Base-by-base conservation (phyloP, 495 filamentous ascomycete species). In the Podospora tetraspora region DNA sequence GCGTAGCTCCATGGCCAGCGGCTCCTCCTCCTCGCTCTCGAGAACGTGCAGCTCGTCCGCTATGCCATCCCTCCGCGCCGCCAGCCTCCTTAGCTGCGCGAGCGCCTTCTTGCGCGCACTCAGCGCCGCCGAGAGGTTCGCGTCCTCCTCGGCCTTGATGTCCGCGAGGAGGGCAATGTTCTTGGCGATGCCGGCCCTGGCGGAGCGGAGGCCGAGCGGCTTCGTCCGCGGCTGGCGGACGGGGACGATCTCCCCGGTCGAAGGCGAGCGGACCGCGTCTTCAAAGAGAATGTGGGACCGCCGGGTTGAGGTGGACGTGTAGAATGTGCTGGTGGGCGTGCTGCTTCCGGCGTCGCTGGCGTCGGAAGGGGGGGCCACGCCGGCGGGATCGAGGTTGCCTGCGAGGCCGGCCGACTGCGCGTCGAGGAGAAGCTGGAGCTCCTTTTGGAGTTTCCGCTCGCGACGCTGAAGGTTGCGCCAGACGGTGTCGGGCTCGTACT, bases 371-470 rank as follows among this genome's bases (percentile, higher is more conserved):
- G 32, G 23, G 61, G 62, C 56, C 34, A 67, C 8, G 69, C 62
- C 6, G 66, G 59, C 56, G 8, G 72, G 73, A 30, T 78, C 74
- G 5, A 71, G 62, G 59, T 74, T 67, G 27, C 66, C 81, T 22
- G 72, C 79, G 52, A 97, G 82, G 27, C 92, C 92, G 52, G 89
- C 85, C 59, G 90, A 89, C 78, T 98, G 94, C 0, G 91, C 90
- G 79, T 98, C 93, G 29, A 98, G 85, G 5, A 97, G 79, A 27
- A 80, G 74, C 76, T 98, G 94, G 5, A 98, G 83, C 60, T 93
- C 88, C 43, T 82, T 82, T 68, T 97, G 89, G 21, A 97, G 87
- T 63, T 86, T 79, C 25, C 76, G 81, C 67, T 90, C 86, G 64
- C 83, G 84, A n/a, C 74, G 73, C 61, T 76, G 75, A 2, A 80